These are phyloP conservation scores for Maudiozyma bulderi DNA, from an alignment of 805 yeast genomes.

Conservation along the genomic window DNA sequence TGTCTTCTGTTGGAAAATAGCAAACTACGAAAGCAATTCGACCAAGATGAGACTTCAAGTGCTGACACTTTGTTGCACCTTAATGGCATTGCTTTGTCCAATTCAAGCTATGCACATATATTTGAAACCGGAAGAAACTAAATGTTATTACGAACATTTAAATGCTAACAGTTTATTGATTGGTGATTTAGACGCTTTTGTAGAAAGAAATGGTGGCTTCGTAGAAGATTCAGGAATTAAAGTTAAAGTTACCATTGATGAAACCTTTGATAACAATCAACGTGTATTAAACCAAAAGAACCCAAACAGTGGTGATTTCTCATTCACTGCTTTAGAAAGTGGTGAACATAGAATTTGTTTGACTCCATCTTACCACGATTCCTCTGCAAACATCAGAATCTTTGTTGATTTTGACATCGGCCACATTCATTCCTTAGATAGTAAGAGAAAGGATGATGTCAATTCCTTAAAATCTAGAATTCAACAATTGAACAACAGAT, in stretches of 20 bases:
- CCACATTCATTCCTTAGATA: slow-evolving; percentile 54
- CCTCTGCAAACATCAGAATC: slow-evolving; percentile 48
- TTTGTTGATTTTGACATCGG: slow-evolving; percentile 65
- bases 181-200: slow-evolving; percentile 65
- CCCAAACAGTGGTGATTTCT: slow-evolving; percentile 52
- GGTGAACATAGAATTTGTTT: slow-evolving; percentile 85
- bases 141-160: slow-evolving; percentile 79
- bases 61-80: neutral
- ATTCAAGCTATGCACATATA: slow-evolving; percentile 53
- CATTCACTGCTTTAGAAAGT: slow-evolving; percentile 71
- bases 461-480: slow-evolving; percentile 47
- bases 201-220: slow-evolving; percentile 38
- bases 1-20: too few species aligned
- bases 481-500: slow-evolving; percentile 45
- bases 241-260: slow-evolving; percentile 37
- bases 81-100: neutral
- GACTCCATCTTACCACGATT: slow-evolving; percentile 38
- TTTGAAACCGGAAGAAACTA: slow-evolving; percentile 60
- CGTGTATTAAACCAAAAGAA: slow-evolving; percentile 63
- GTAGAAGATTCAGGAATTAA: slow-evolving; percentile 46
- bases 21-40: too few species aligned
- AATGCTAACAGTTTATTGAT: slow-evolving; percentile 71
- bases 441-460: slow-evolving; percentile 45
- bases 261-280: slow-evolving; percentile 76
- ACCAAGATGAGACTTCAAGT: neutral